Conservation (phyloP, 2,329 filamentous ascomycete species). For the Diaporthe sp. region DNA sequence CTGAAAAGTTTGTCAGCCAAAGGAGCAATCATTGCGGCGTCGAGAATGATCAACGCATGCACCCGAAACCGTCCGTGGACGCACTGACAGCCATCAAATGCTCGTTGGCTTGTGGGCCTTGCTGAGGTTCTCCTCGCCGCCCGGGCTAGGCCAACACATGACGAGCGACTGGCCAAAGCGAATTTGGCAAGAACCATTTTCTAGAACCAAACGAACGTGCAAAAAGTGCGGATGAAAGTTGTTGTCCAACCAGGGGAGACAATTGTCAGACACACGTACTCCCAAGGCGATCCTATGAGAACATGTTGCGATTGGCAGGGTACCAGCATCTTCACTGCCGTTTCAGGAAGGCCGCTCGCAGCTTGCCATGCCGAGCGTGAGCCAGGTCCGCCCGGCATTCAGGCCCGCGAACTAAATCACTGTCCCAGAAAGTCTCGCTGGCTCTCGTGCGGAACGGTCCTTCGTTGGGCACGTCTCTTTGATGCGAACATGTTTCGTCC, state of each 20-base stretch:
- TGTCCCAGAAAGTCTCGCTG: conserved; percentile 6
- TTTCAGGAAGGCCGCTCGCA: conserved; percentile 14
- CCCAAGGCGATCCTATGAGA: background rate
- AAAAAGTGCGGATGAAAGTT: background rate
- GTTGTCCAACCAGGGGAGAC: background rate
- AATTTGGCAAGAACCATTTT: conserved; percentile 1
- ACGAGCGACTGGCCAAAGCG: background rate
- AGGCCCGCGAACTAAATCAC: background rate
- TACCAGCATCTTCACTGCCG: conserved; percentile 5
- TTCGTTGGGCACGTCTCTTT: background rate
- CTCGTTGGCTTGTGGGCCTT: background rate
- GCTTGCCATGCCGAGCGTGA: background rate
- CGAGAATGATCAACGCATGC: conserved; percentile 21
- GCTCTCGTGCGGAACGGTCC: conserved; percentile 1
- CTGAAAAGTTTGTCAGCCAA: conserved; percentile 6
- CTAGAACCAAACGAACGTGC: conserved; percentile 1
- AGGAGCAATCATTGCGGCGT: conserved; percentile 6
- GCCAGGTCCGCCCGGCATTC: background rate
- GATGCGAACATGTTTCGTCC: conserved; percentile 12
- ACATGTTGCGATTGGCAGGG: background rate
- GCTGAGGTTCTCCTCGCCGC: background rate
- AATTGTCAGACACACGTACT: conserved; percentile 7
- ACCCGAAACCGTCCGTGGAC: conserved; percentile 17
- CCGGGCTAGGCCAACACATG: background rate
- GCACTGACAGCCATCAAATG: conserved; percentile 8